These are phyloP conservation scores for Ogataea paraovalis DNA, from an alignment of 805 yeast genomes.

Conservation along the genomic window DNA sequence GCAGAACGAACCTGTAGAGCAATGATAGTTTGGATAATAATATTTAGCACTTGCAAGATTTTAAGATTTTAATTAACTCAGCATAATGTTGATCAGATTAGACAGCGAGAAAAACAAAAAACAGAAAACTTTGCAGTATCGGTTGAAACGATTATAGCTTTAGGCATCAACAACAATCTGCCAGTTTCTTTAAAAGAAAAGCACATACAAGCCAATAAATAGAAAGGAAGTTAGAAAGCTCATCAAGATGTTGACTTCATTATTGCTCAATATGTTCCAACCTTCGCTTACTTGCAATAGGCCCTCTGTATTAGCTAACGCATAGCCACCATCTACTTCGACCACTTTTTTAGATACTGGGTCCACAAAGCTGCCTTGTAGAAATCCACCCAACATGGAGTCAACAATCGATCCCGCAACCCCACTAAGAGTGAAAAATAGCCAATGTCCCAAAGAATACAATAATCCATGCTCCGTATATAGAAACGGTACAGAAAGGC, in stretches of 20 bases:
- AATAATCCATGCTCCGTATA: neutral
- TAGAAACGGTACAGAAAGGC: neutral
- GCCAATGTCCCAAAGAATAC: neutral
- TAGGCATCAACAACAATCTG: too few relatives aligned
- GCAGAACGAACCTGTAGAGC: too few relatives aligned
- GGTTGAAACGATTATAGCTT: too few relatives aligned
- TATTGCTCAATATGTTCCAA: constrained; percentile 6
- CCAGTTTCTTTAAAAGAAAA: neutral
- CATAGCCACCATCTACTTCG: constrained; percentile 11
- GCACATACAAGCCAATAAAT: neutral
- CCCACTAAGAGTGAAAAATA: constrained; percentile 9
- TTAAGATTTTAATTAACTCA: too few relatives aligned
- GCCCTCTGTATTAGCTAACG: neutral
- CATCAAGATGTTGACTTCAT: constrained; percentile 8
- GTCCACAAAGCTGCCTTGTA: constrained; percentile 6
- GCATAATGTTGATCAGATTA: too few relatives aligned
- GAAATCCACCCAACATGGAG: constrained; percentile 10
- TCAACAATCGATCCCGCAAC: constrained; percentile 11
- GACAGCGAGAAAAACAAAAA: too few relatives aligned
- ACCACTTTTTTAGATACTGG: constrained; percentile 3
- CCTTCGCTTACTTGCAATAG: neutral
- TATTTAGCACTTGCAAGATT: too few relatives aligned
- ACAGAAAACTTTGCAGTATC: too few relatives aligned
- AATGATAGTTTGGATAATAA: too few relatives aligned
- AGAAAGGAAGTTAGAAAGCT: neutral